phyloP scores from a whole-genome alignment of 2,329 filamentous ascomycete species.

The Pseudogymnoascus sp. region DNA sequence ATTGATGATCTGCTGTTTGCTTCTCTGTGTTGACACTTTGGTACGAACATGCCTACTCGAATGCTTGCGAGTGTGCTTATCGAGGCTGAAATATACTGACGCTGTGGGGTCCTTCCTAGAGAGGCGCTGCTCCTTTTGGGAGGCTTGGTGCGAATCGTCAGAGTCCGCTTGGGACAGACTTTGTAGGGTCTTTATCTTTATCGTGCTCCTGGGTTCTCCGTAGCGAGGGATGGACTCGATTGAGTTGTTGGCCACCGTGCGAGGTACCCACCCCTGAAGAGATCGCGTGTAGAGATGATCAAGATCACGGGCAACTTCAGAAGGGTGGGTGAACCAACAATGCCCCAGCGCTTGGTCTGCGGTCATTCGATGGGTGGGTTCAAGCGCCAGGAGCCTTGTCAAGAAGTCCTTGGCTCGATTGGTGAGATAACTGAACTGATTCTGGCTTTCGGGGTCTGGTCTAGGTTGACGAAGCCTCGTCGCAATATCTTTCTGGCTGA shows the following conservation, averaged over 20 bases:
- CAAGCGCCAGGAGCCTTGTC: slow-evolving; percentile 27
- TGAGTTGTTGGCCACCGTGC: slow-evolving; percentile 14
- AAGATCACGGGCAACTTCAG: slow-evolving; percentile 18
- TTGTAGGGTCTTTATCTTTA: background rate
- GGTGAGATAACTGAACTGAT: slow-evolving; percentile 18
- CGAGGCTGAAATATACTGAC: slow-evolving; percentile 24
- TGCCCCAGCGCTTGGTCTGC: slow-evolving; percentile 28
- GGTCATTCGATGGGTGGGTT: slow-evolving; percentile 28
- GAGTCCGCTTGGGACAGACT: slow-evolving; percentile 10
- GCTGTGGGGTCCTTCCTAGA: slow-evolving; percentile 16
- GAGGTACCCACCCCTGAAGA: slow-evolving; percentile 22
- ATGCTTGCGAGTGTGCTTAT: slow-evolving; percentile 11
- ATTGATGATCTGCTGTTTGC: background rate
- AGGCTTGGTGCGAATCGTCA: background rate
- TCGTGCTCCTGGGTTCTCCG: background rate
- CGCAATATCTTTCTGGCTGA: background rate
- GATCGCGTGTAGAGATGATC: slow-evolving; percentile 20
- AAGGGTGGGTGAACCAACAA: slow-evolving; percentile 29
- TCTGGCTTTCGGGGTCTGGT: background rate
- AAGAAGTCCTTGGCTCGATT: slow-evolving; percentile 27
- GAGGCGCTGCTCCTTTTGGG: background rate
- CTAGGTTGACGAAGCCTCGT: background rate
- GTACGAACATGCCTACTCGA: background rate
- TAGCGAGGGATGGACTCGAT: slow-evolving; percentile 19
- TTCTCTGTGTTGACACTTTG: background rate